Percentiles rank a stretch among this genome's conserved stretches.
These are phyloP conservation scores for Amaranthus hypochondriacus DNA, from an alignment of 148 eudicot species.

Conservation along the genomic window DNA sequence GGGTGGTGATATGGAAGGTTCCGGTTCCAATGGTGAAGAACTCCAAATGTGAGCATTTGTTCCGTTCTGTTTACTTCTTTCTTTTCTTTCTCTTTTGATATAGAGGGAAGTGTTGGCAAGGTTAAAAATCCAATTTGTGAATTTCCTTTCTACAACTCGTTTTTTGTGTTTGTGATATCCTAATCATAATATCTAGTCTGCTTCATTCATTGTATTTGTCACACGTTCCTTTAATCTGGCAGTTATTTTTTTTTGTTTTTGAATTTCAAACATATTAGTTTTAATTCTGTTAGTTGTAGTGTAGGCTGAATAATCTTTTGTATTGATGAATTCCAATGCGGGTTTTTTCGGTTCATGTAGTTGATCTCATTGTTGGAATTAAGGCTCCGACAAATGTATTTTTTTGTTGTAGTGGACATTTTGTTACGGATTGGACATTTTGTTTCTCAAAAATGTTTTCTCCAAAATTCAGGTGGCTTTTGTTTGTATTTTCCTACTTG, in stretches of 20 bases:
- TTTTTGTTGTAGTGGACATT: background rate
- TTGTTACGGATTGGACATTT: too few species aligned
- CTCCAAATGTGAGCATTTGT: conserved; percentile 73
- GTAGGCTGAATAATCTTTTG: too few species aligned
- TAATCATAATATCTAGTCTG: background rate
- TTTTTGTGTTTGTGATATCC: background rate
- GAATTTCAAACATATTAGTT: too few species aligned
- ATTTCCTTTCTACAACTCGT: background rate
- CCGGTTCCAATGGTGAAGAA: conserved; percentile 98
- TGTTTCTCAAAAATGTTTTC: background rate
- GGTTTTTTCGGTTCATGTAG: too few species aligned
- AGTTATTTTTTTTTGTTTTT: background rate
- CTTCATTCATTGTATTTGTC: too few species aligned
- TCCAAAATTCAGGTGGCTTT: background rate
- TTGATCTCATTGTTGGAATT: too few species aligned
- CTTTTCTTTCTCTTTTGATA: background rate
- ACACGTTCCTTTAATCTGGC: too few species aligned
- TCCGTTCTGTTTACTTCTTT: background rate
- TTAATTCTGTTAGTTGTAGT: too few species aligned
- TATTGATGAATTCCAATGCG: too few species aligned
- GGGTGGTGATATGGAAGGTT: conserved; percentile 85
- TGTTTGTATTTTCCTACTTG: background rate
- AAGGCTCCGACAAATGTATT: background rate
- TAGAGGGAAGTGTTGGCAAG: background rate
- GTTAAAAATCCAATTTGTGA: too few species aligned